phyloP scores from a whole-genome alignment of 1,284 basidiomycete species.

The Ustilago esculenta region DNA sequence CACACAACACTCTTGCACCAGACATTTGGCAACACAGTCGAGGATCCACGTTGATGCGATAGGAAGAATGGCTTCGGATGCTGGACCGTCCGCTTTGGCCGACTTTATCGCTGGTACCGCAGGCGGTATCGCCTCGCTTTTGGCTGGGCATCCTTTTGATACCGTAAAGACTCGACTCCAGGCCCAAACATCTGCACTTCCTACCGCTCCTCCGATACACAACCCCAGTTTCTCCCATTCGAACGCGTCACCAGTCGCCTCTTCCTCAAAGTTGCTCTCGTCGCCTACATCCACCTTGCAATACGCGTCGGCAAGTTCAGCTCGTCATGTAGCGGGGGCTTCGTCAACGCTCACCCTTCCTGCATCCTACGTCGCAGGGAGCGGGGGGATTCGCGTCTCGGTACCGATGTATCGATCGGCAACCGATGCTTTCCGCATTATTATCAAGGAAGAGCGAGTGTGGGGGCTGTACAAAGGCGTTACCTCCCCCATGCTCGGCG shows the following conservation, averaged over 20 bases:
- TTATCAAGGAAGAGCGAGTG: slow-evolving; percentile 52
- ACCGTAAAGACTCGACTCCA: slow-evolving; percentile 64
- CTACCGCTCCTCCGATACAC: background rate
- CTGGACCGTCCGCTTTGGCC: slow-evolving; percentile 52
- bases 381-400: slow-evolving; percentile 1
- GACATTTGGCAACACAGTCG: no score
- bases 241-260: background rate
- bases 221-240: background rate
- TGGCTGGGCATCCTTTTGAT: slow-evolving; percentile 62
- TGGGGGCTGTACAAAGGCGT: slow-evolving; percentile 62
- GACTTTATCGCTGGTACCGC: slow-evolving; percentile 63
- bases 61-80: background rate
- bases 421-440: slow-evolving; percentile 55
- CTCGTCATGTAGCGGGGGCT: slow-evolving; percentile 7
- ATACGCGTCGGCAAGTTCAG: no score
- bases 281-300: background rate
- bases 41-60: no score
- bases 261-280: no score
- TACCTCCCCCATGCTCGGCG: slow-evolving; percentile 58
- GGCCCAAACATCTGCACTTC: slow-evolving; percentile 18
- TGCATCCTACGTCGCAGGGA: background rate
- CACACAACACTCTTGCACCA: no score
- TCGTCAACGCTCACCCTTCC: slow-evolving; percentile 17
- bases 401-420: slow-evolving; percentile 46
- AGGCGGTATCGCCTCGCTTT: slow-evolving; percentile 53